Conservation (phyloP, 495 filamentous ascomycete genomes). For the Melanomma pulvis-pyrius region DNA sequence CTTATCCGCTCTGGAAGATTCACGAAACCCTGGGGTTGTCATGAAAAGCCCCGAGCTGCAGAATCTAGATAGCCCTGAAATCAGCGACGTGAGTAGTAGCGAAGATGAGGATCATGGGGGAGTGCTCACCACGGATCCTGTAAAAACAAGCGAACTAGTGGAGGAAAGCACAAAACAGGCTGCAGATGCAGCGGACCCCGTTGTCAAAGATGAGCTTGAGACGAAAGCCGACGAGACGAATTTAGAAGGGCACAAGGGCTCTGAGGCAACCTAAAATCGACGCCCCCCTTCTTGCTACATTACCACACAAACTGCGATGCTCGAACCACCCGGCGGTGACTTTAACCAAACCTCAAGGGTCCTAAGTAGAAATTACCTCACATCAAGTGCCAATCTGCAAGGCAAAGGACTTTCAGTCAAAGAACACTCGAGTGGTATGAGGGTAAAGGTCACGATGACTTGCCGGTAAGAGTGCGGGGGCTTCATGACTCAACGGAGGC, state of each 20-base stretch:
- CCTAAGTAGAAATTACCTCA: not conserved
- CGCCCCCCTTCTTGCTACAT: not conserved
- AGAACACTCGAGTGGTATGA: too few species aligned
- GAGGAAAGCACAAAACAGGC: not conserved
- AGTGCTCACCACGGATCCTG: not conserved
- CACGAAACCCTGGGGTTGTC: conserved; percentile 34
- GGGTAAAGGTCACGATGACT: too few species aligned
- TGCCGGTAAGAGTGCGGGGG: too few species aligned
- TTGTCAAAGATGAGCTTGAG: not conserved
- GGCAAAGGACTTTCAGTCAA: too few species aligned
- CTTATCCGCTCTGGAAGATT: conserved; percentile 13
- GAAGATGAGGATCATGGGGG: conserved; percentile 29
- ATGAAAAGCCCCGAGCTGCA: conserved; percentile 44
- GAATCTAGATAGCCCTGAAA: conserved; percentile 42
- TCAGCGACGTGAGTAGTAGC: conserved; percentile 40
- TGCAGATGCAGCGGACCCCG: not conserved
- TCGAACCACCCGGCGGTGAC: not conserved
- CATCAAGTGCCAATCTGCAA: not conserved
- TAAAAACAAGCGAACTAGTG: not conserved
- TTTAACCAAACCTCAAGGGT: not conserved
- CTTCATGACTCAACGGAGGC: too few species aligned
- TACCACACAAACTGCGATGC: not conserved
- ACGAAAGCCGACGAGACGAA: not conserved
- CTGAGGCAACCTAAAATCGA: conserved; percentile 17
- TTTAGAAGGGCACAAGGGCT: not conserved